Evolutionary conservation across 1,139 yeast genomes (phyloP).

Genomic region (Geotrichum fermentans): DNA sequence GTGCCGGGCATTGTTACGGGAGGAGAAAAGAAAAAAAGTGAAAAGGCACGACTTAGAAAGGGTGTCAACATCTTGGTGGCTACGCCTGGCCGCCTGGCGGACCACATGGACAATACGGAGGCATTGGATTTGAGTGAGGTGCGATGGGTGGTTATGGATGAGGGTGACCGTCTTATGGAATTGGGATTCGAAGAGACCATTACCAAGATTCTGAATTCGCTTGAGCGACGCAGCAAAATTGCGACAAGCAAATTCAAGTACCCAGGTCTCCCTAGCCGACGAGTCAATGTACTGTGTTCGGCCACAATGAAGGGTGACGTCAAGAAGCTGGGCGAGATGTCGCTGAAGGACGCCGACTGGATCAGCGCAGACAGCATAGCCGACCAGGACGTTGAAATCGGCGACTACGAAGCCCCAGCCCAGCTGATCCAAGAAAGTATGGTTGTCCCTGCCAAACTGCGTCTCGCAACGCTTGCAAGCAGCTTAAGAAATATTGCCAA

Average conservation of each 20-base stretch:
- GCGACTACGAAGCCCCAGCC: conserved; percentile 66
- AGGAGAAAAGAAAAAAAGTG: conserved; percentile 90
- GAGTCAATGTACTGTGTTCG: conserved; percentile 82
- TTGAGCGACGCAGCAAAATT: conserved; percentile 13
- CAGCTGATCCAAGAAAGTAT: conserved; percentile 75
- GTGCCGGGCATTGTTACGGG: conserved; percentile 94
- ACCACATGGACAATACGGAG: conserved; percentile 85
- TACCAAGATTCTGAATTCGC: conserved; percentile 55
- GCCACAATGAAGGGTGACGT: conserved; percentile 88
- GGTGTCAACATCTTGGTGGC: conserved; percentile 87
- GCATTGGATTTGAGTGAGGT: conserved; percentile 66
- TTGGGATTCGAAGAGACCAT: conserved; percentile 94
- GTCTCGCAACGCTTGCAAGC: conserved; percentile 77
- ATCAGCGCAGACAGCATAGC: conserved; percentile 41
- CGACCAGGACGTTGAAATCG: conserved; percentile 41
- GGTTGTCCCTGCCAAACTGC: conserved; percentile 84
- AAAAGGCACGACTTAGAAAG: conserved; percentile 82
- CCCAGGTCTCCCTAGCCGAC: conserved; percentile 51
- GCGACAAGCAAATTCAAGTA: conserved; percentile 26
- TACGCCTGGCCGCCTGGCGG: conserved; percentile 88
- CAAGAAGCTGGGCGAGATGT: conserved; percentile 69
- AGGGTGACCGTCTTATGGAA: conserved; percentile 93
- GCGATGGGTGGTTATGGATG: conserved; percentile 83
- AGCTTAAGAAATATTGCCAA: conserved; percentile 49
- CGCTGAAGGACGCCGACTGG: conserved; percentile 64